Conservation (phyloP, 306 rosid genomes). For the Trichosanthes cucumerina region DNA sequence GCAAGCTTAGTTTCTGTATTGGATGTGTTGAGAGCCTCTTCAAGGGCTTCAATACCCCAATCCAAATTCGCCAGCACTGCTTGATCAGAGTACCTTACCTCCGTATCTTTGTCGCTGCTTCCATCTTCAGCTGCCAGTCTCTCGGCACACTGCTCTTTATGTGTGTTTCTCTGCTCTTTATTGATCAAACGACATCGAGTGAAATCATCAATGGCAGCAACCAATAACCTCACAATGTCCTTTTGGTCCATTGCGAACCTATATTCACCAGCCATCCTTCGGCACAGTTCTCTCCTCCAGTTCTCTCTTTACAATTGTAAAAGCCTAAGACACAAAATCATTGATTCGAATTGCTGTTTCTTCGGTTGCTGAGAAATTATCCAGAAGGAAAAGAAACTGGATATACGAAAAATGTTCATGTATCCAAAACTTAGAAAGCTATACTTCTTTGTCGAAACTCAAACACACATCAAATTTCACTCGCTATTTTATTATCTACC, state of each 20-base stretch:
- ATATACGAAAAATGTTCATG: not conserved
- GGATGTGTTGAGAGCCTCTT: conserved; percentile 78
- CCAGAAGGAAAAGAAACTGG: not conserved
- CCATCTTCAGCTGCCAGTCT: conserved; percentile 93
- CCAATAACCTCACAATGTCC: conserved; percentile 49
- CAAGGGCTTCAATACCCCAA: conserved; percentile 94
- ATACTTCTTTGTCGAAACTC: not conserved
- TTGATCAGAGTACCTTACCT: conserved; percentile 78
- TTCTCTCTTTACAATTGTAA: not conserved
- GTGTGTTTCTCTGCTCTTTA: conserved; percentile 52
- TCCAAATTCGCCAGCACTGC: conserved; percentile 85
- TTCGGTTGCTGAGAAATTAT: not conserved
- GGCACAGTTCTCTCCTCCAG: not conserved
- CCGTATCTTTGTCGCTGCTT: conserved; percentile 39
- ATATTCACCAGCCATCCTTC: conserved; percentile 40
- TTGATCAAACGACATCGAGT: conserved; percentile 50
- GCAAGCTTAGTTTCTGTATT: conserved; percentile 85
- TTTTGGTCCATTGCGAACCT: conserved; percentile 58
- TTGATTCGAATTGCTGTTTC: not conserved
- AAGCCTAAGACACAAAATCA: not conserved
- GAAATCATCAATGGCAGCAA: conserved; percentile 46
- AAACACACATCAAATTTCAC: not conserved
- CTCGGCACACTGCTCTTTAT: conserved; percentile 85
- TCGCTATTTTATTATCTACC: not conserved
- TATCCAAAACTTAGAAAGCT: not conserved